Conservation (phyloP, 179 eudicot genomes). For the Vitellaria paradoxa region DNA sequence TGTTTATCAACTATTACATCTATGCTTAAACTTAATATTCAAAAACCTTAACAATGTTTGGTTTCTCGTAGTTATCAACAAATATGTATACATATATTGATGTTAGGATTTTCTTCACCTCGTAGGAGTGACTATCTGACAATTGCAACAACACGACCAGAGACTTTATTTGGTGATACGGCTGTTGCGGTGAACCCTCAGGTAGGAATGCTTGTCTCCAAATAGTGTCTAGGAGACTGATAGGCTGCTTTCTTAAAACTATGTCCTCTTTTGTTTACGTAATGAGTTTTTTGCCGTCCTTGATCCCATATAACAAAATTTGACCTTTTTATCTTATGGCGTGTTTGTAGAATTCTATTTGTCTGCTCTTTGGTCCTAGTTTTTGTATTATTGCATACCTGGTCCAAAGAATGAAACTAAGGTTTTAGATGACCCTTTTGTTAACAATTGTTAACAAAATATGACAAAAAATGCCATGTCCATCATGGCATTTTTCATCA, state of each 20-base stretch:
- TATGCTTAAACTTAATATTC: background rate
- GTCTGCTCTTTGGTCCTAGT: background rate
- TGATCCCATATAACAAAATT: background rate
- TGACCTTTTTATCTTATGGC: background rate
- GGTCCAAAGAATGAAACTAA: no score
- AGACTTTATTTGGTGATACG: conserved; percentile 94
- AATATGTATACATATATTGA: background rate
- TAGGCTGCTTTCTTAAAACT: background rate
- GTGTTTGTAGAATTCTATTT: background rate
- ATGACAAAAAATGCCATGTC: no score
- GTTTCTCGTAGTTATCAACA: background rate
- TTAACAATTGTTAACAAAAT: no score
- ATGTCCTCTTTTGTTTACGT: background rate
- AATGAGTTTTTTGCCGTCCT: background rate
- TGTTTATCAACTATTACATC: background rate
- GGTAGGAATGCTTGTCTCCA: conserved; percentile 35
- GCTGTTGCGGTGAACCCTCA: conserved; percentile 96
- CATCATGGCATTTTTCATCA: no score
- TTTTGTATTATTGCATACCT: background rate
- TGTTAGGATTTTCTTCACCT: conserved; percentile 9
- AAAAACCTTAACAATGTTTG: background rate
- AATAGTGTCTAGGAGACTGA: background rate
- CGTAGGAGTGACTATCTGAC: conserved; percentile 83
- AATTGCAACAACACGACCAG: conserved; percentile 96
- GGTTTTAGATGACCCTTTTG: no score